Evolutionary conservation across 768 basidiomycete species (phyloP), one percentile per base, ranked within the genome.

Genomic region (Epithele typhae): DNA sequence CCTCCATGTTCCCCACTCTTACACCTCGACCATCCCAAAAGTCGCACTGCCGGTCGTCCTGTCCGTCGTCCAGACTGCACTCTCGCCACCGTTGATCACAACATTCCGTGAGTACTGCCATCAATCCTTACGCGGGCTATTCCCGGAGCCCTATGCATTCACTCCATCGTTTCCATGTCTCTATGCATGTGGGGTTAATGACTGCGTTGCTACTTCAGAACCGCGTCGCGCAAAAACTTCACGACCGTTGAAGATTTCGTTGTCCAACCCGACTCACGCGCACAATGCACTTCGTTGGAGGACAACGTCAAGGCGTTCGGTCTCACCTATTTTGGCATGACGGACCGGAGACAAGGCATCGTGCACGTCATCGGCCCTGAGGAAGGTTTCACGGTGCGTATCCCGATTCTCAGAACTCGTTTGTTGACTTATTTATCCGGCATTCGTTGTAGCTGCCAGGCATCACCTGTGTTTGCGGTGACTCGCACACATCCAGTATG

Each of bases 271-370:
- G 80, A 83, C 53, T 78, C 77, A 2, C 68, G 79, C 30, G 72
- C 73, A 19, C 81, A 83, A 64, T 75, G 73, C 51, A 63, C 70
- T 21, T 77, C 80, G 7, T 71, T 83, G 27, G 79, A 82, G 57
- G 77, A 81, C 44, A 81, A 83, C 58, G 81, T 83, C 25, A 77
- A 79, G 62, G 76, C 78, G 59, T 82, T 81, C 51, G 81, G 81
- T 11, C 62, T 83, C 54, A 81, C 79, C 15, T 83, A 79, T 65
- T 83, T 82, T 53, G 80, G 81, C 22, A 77, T 83, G 77, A 74
- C 70, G n/a, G 81, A 83, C 58, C 68, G 77, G 55, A 65, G 81
- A 49, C 79, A 83, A 64, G 81, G 71, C 49, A 77, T 75, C 51
- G 74, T 77, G 5, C 78, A 82, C 60, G 74, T 82, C 51, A 83